Percentiles rank a stretch among this genome's conserved stretches.
Evolutionary conservation across 345 rosid species (phyloP).

Genomic region (Psidium friedrichsthalianum): DNA sequence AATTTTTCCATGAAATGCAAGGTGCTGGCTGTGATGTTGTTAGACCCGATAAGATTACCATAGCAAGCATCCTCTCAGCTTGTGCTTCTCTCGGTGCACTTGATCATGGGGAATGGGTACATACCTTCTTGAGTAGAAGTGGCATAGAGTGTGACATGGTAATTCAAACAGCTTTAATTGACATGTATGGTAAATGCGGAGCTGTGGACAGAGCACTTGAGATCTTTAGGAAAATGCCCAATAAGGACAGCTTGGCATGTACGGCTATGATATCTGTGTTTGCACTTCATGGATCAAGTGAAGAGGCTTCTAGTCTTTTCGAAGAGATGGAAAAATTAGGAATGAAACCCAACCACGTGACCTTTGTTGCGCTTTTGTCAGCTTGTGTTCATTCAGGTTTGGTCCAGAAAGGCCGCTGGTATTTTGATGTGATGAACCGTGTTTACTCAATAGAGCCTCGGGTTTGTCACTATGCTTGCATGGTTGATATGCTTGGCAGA

Average conservation of each 20-base stretch:
- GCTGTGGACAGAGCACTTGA: conserved; percentile 30
- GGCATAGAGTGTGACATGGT: conserved; percentile 39
- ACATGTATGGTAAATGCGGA: conserved; percentile 67
- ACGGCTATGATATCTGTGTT: conserved; percentile 54
- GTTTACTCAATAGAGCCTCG: conserved; percentile 35
- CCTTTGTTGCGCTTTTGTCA: conserved; percentile 45
- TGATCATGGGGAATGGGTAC: conserved; percentile 45
- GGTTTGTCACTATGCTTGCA: conserved; percentile 42
- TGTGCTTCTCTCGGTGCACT: conserved; percentile 52
- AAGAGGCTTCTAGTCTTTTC: conserved; percentile 34
- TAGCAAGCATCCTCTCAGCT: conserved; percentile 46
- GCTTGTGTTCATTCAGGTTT: conserved; percentile 58
- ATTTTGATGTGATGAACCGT: conserved; percentile 27
- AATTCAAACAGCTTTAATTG: conserved; percentile 40
- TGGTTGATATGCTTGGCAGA: conserved; percentile 41
- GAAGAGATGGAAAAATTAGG: conserved; percentile 33
- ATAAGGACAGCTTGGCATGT: conserved; percentile 44
- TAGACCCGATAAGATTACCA: conserved; percentile 44
- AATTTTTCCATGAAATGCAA: conserved; percentile 43
- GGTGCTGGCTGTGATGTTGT: conserved; percentile 2
- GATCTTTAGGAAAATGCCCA: conserved; percentile 31
- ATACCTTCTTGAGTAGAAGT: conserved; percentile 31
- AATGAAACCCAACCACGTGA: conserved; percentile 43
- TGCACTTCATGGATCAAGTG: conserved; percentile 40
- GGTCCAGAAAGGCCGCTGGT: conserved; percentile 38